Evolutionary conservation across 768 basidiomycete genomes (phyloP), one percentile per base, ranked within the genome.

Genomic region (Leccinum incarnatum): DNA sequence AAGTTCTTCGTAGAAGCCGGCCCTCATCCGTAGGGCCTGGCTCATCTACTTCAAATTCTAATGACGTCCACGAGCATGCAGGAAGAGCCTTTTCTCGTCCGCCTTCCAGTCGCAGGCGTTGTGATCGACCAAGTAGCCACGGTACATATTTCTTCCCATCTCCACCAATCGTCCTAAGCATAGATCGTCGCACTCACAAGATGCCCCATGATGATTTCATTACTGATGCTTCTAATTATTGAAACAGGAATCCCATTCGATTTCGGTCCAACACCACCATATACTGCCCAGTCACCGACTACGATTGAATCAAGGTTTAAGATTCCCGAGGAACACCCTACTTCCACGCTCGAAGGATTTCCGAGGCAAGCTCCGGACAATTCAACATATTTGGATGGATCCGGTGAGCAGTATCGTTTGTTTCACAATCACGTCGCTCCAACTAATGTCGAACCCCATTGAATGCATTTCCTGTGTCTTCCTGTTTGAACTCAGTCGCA

Each of bases 261-360:
- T 19, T 53, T 65, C 6, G 69, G 58, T 25, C 69, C 69, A 55
- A 61, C 69, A n/a, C 69, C 69, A 4, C 69, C 69, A n/a, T 70
- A 70, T 54, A 60, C 62, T 9, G 27, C 49, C 11, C 55, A 52
- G 12, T 37, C 55, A 21, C 30, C 57, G 10, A 10, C n/a, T 36
- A 29, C 27, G 14, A 23, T 11, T 11, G 59, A 23, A 9, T 14
- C 59, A 10, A 51, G 29, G 25, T 17, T 19, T 9, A n/a, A 5
- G 25, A 6, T 19, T 4, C 37, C 25, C 45, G 59, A n/a, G 29
- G 67, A 63, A 17, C 48, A 51, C 42, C 55, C 63, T 12, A 46
- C 48, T 23, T 62, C 64, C n/a, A 60, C 59, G 4, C 60, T 68
- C 2, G 70, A 72, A 57, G 68, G 64, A n/a, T 47, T 52, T 45